Evolutionary conservation across 306 rosid species (phyloP), one percentile per base, ranked within the genome.

Genomic region (Nissolia schottii): DNA sequence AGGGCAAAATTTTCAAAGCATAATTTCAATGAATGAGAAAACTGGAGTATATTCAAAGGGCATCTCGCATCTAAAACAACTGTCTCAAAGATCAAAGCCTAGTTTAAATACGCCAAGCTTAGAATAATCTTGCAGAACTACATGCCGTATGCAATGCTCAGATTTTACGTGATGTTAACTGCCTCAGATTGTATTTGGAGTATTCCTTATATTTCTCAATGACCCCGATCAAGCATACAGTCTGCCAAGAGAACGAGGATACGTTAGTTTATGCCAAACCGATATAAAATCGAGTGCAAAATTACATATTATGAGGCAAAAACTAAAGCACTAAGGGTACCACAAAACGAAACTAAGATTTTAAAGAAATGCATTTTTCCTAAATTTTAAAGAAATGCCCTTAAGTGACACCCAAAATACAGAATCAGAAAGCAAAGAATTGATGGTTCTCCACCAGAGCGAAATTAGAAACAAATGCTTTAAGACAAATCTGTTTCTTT

Each of bases 221-320:
- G 50, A 91, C 80, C 50, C 99, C 97, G n/a, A 94, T 87, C 94
- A 89, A 67, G 89, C 97, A 94, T 43, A 91, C 87, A 8, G 99
- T 94, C 99, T 91, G 95, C 74, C 51, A 54, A n/a, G 22, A 16
- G 20, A 53, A 73, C 60, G 34, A 78, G 25, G 31, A 23, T 22
- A 41, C 22, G 16, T 79, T 73, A 72, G 66, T 35, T 19, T 15
- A 34, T 71, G 48, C 31, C 25, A 64, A 70, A 64, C 16, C 4
- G 16, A 37, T 18, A 70, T 11, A 70, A 40, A 53, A 15, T 29
- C 24, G 9, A 31, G 27, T 7, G 25, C 11, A 12, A 28, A 41
- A 34, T 18, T 23, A 45, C 41, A 29, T 5, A 57, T 20, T 25
- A 41, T 32, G 31, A 13, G 25, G 54, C 27, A 13, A 76, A 41